Evolutionary conservation across 1,284 basidiomycete genomes (phyloP).

Genomic region (Neolentinus lepideus): DNA sequence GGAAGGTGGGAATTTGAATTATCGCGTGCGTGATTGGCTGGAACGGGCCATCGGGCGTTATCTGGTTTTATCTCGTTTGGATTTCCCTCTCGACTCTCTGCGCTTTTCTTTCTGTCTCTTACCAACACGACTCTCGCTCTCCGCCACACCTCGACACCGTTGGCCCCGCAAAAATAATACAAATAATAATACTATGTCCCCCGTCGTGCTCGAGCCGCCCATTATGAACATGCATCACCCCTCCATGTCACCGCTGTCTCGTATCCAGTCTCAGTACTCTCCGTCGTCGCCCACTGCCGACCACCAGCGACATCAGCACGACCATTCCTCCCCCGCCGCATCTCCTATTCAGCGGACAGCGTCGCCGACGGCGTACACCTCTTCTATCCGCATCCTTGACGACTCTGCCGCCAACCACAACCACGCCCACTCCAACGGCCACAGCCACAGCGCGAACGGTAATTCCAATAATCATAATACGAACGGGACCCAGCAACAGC

Average conservation of each 20-base stretch:
- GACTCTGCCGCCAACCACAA: conserved; percentile 1
- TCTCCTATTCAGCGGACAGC: background rate
- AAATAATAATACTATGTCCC: conserved; percentile 21
- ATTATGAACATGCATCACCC: conserved; percentile 34
- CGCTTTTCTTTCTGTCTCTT: conserved; percentile 6
- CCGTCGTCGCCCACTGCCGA: conserved; percentile 4
- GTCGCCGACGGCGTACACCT: conserved; percentile 6
- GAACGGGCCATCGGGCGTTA: conserved; percentile 8
- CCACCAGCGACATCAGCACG: background rate
- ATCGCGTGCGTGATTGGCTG: conserved; percentile 11
- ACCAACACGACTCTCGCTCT: background rate
- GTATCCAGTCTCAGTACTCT: conserved; percentile 10
- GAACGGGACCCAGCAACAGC: background rate
- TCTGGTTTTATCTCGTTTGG: conserved; percentile 9
- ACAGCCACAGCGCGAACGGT: background rate
- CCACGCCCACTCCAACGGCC: background rate
- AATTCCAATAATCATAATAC: background rate
- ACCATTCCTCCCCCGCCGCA: background rate
- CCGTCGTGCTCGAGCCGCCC: conserved; percentile 38
- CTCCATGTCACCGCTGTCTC: conserved; percentile 7
- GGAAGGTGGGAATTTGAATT: conserved; percentile 7
- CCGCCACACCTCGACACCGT: background rate
- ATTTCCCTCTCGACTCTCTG: conserved; percentile 7
- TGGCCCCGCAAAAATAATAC: background rate
- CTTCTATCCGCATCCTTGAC: conserved; percentile 4